These are phyloP conservation scores for Alternaria sp. DNA, from an alignment of 2,329 filamentous ascomycete genomes.

Conservation along the genomic window DNA sequence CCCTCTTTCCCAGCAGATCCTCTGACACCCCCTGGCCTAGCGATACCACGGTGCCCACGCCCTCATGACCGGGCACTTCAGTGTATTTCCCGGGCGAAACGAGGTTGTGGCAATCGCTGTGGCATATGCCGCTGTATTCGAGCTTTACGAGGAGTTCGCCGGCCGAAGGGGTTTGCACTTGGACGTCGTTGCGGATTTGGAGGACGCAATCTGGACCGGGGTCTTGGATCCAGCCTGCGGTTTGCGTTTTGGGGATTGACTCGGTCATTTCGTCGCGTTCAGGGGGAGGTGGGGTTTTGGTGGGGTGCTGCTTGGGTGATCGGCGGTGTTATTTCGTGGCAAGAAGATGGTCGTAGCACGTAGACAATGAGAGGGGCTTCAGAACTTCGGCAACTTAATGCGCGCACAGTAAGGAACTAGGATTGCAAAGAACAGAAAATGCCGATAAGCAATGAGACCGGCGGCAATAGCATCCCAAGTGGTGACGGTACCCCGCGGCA, in stretches of 20 bases:
- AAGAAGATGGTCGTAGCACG: background rate
- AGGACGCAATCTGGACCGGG: constrained; percentile 44
- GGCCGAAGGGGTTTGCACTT: constrained; percentile 47
- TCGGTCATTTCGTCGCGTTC: background rate
- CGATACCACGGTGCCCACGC: constrained; percentile 52
- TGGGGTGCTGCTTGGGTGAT: background rate
- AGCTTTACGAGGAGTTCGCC: constrained; percentile 56
- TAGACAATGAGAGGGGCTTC: background rate
- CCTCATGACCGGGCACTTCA: constrained; percentile 56
- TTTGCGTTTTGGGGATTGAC: constrained; percentile 43
- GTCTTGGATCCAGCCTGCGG: constrained; percentile 46
- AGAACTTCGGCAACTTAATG: background rate
- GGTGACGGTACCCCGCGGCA: constrained; percentile 5
- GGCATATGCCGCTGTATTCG: constrained; percentile 56
- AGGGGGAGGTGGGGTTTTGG: background rate
- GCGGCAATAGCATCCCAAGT: background rate
- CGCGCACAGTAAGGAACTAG: no score
- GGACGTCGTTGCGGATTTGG: constrained; percentile 44
- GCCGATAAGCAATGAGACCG: background rate
- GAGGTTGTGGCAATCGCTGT: constrained; percentile 57
- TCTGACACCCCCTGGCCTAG: constrained; percentile 36
- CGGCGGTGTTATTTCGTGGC: background rate
- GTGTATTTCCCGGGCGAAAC: constrained; percentile 53
- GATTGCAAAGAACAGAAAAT: background rate
- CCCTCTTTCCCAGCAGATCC: constrained; percentile 42